phyloP scores from a whole-genome alignment of 2,329 filamentous ascomycete genomes.

The Colletotrichum horii region DNA sequence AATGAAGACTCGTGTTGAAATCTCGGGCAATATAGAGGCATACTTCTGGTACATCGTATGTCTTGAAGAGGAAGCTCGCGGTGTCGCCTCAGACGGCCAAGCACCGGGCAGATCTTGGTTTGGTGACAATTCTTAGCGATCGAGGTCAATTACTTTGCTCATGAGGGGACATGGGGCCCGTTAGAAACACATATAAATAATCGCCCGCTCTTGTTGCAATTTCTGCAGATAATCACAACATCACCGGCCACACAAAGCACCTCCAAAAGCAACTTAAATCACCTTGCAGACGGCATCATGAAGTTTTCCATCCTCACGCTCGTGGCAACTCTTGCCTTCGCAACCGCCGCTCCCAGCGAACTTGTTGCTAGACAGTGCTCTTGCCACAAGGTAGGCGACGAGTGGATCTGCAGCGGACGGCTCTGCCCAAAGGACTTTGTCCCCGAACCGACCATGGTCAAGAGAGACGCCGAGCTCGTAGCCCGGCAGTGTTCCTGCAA shows the following conservation, averaged over 20 bases:
- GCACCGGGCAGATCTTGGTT: neutral
- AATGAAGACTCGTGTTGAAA: neutral
- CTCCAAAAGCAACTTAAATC: neutral
- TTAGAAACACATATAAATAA: neutral
- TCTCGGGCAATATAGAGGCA: neutral
- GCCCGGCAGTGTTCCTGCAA: neutral
- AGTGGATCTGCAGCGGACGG: neutral
- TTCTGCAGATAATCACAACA: neutral
- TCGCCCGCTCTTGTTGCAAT: neutral
- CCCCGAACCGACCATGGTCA: neutral
- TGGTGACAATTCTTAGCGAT: neutral
- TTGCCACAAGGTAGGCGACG: neutral
- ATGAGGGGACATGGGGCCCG: neutral
- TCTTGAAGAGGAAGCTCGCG: neutral
- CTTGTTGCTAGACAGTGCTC: conserved; percentile 2
- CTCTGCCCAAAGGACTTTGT: neutral
- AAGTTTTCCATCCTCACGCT: conserved; percentile 1
- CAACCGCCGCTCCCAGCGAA: neutral
- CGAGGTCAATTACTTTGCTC: neutral
- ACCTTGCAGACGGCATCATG: neutral
- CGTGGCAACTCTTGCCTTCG: neutral
- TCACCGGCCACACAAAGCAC: neutral
- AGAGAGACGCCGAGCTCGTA: neutral
- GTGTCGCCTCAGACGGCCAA: neutral
- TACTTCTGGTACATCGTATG: neutral